Base-by-base conservation (phyloP, 768 basidiomycete genomes). In the Podaxis carcinomalis region DNA sequence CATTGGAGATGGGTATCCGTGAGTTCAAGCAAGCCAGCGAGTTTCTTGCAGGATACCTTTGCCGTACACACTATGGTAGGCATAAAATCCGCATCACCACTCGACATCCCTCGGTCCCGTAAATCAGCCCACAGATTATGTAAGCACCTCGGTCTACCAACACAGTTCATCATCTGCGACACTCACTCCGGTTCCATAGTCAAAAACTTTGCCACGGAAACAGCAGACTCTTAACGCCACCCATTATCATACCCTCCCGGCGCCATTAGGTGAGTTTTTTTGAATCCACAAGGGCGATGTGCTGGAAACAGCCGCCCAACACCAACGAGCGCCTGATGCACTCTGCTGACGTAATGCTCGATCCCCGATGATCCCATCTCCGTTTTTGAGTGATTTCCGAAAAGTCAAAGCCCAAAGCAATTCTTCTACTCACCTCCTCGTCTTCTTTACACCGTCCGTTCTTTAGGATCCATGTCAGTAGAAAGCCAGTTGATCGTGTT, bases 31-130 rank as follows among this genome's bases (percentile, higher is more conserved):
- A 83, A 75, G 62, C 93, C 93, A 14, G 81, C 72, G 54, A 81
- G 73, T 78, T 95, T 95, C 77, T 95, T 95, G 85, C 89, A 95
- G 62, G 86, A 84, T 65, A 89, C 88, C 74, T 84, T 86, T 58
- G 89, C 90, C 69, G 85, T 83, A 76, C 84, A 87, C 70, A 84
- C 78, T 73, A 78, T 78, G 72, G 84, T 76, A 80, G 86, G 83
- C 87, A 89, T 88, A 72, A 69, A 70, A 61, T 53, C 59, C 44
- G 39, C 59, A 60, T 60, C 52, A 51, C 46, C 27, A 58, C 46
- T 58, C 57, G 37, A 46, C 59, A 35, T 28, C 13, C 28, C 13
- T 32, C 32, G 40, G 51, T 46, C 27, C 36, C 59, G 52, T 9
- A 61, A 61, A 54, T 49, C 44, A 55, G 61, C 64, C 36, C 57